Percentiles rank a stretch among this genome's conserved stretches.
Conservation (phyloP, 192 early-diverging fungal genomes). For the Backusella morwellensis region DNA sequence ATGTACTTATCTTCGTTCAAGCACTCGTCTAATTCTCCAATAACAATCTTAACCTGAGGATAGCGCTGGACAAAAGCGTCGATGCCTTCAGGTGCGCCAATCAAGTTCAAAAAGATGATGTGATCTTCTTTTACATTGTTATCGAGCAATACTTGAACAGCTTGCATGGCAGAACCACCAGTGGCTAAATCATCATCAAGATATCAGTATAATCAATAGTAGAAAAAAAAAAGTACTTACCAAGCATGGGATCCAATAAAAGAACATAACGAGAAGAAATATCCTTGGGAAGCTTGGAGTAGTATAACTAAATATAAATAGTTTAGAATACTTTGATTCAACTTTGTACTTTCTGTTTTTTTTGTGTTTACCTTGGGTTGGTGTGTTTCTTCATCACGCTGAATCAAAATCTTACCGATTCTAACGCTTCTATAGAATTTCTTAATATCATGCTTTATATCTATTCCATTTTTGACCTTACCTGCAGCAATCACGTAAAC, state of each 20-base stretch:
- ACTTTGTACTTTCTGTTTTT: background rate
- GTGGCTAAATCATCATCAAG: conserved; percentile 58
- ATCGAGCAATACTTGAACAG: conserved; percentile 84
- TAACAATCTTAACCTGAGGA: conserved; percentile 84
- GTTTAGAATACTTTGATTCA: background rate
- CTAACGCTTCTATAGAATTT: conserved; percentile 65
- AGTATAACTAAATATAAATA: conserved; percentile 65
- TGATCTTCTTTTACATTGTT: conserved; percentile 80
- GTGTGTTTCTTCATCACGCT: conserved; percentile 93
- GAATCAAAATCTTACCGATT: conserved; percentile 95
- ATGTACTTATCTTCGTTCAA: conserved; percentile 86
- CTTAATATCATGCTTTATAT: conserved; percentile 1
- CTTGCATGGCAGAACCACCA: conserved; percentile 91
- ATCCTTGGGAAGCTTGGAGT: conserved; percentile 89
- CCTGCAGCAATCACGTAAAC: conserved; percentile 78
- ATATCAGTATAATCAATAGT: background rate
- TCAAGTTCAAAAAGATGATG: conserved; percentile 91
- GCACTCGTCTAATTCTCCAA: conserved; percentile 81
- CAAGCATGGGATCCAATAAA: conserved; percentile 93
- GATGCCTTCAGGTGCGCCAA: conserved; percentile 85
- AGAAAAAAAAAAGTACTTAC: conserved; percentile 35
- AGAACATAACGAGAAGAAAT: conserved; percentile 80
- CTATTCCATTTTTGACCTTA: conserved; percentile 2
- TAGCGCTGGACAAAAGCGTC: conserved; percentile 64
- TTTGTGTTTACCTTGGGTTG: conserved; percentile 61